Conservation (phyloP, 2,329 filamentous ascomycete genomes). For the Exophiala viscosa region DNA sequence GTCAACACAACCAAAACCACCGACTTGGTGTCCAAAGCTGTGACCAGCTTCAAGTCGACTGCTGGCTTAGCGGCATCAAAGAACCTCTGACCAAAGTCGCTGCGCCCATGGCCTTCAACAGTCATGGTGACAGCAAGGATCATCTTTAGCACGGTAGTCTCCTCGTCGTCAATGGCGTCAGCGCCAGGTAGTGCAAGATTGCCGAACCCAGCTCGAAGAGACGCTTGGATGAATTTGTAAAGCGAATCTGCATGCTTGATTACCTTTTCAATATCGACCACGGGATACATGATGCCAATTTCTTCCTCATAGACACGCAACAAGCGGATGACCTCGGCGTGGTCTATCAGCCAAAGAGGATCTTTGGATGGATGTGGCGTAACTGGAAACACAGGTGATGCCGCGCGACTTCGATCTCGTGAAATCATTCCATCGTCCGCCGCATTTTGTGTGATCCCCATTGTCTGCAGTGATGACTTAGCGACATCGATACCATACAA, state of each 20-base stretch:
- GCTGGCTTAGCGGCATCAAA: constrained; percentile 72
- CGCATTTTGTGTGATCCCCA: constrained; percentile 70
- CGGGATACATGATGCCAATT: constrained; percentile 86
- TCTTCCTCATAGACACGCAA: constrained; percentile 83
- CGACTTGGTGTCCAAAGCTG: constrained; percentile 54
- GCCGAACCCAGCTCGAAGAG: constrained; percentile 56
- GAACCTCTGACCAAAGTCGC: constrained; percentile 66
- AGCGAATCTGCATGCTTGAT: constrained; percentile 67
- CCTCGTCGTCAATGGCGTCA: constrained; percentile 60
- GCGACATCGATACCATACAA: constrained; percentile 83
- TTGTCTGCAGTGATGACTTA: constrained; percentile 79
- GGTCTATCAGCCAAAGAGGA: constrained; percentile 73
- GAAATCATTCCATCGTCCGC: constrained; percentile 58
- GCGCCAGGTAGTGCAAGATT: constrained; percentile 52
- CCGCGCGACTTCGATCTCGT: constrained; percentile 51
- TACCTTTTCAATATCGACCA: constrained; percentile 69
- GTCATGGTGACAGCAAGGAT: constrained; percentile 74
- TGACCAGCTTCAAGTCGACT: constrained; percentile 62
- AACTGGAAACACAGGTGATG: constrained; percentile 38
- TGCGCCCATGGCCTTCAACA: constrained; percentile 75
- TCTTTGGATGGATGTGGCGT: constrained; percentile 56
- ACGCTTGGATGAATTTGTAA: constrained; percentile 69
- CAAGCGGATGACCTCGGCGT: constrained; percentile 74
- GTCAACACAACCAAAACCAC: constrained; percentile 58
- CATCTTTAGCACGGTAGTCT: constrained; percentile 73